Conservation (phyloP, 352 stramenopile genomes). For the Pythium dissimile region DNA sequence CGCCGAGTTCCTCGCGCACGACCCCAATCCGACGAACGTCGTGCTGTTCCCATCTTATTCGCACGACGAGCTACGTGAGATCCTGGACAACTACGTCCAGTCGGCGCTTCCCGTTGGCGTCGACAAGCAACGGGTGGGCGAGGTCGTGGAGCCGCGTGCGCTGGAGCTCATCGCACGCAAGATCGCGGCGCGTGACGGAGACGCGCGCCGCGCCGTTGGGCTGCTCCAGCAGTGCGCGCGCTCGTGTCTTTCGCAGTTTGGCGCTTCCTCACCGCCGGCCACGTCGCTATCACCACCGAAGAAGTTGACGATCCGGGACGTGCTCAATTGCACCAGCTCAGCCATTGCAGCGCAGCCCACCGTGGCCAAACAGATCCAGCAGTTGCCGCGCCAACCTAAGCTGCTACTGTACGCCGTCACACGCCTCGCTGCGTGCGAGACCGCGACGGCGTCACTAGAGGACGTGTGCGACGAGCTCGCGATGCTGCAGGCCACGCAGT, state of each 20-base stretch:
- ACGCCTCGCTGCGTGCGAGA: constrained; percentile 35
- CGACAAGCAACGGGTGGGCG: background rate
- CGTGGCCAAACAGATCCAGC: constrained; percentile 45
- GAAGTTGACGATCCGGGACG: constrained; percentile 27
- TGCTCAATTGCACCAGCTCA: constrained; percentile 31
- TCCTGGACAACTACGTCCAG: constrained; percentile 41
- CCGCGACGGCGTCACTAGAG: constrained; percentile 33
- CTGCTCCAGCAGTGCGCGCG: constrained; percentile 60
- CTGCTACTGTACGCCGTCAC: constrained; percentile 67
- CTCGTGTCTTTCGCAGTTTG: background rate
- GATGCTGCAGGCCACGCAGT: constrained; percentile 25
- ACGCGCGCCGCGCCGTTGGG: constrained; percentile 55
- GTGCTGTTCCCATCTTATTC: constrained; percentile 62
- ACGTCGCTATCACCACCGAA: too few species aligned
- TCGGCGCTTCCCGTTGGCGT: constrained; percentile 1
- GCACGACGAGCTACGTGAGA: constrained; percentile 42
- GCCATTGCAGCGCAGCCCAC: constrained; percentile 37
- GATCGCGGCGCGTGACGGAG: constrained; percentile 59
- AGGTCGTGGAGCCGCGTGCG: constrained; percentile 38
- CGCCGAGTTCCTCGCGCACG: constrained; percentile 25
- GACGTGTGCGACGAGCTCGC: constrained; percentile 47
- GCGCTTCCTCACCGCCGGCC: background rate
- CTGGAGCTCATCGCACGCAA: constrained; percentile 69
- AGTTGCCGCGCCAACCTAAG: constrained; percentile 61
- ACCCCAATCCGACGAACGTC: constrained; percentile 23